Conservation (phyloP, 495 filamentous ascomycete genomes). For the Thermochaetoides thermophila region DNA sequence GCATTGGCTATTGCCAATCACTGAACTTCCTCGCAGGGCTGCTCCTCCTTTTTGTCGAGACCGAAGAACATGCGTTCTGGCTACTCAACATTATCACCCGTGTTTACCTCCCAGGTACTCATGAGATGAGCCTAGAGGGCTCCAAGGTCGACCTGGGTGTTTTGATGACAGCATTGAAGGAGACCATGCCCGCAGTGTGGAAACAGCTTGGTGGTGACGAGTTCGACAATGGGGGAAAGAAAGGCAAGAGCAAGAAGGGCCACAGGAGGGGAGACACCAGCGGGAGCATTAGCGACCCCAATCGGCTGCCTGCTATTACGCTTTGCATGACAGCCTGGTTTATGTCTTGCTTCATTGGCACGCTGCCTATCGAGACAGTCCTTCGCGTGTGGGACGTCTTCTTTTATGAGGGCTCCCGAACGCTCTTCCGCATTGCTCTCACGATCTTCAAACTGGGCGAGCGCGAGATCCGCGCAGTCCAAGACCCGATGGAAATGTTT, state of each 20-base stretch:
- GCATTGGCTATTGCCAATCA: slow-evolving; percentile 90
- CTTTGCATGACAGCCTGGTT: slow-evolving; percentile 96
- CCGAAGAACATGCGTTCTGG: slow-evolving; percentile 87
- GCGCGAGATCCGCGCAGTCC: slow-evolving; percentile 59
- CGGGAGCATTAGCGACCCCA: slow-evolving; percentile 20
- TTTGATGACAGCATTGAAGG: slow-evolving; percentile 70
- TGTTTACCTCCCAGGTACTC: slow-evolving; percentile 78
- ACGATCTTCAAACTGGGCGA: slow-evolving; percentile 90
- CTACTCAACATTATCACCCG: slow-evolving; percentile 86
- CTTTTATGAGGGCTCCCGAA: slow-evolving; percentile 91
- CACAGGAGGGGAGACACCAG: slow-evolving; percentile 9
- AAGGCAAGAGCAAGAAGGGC: slow-evolving; percentile 21
- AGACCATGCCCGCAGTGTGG: slow-evolving; percentile 77
- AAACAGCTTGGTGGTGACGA: slow-evolving; percentile 70
- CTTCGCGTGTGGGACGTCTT: slow-evolving; percentile 90
- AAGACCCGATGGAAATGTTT: slow-evolving; percentile 90
- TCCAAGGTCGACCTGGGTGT: slow-evolving; percentile 92
- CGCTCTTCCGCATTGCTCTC: slow-evolving; percentile 84
- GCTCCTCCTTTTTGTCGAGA: slow-evolving; percentile 75
- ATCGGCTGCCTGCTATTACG: slow-evolving; percentile 72
- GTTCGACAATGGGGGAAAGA: slow-evolving; percentile 31
- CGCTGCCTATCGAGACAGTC: slow-evolving; percentile 76
- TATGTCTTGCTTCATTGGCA: slow-evolving; percentile 93
- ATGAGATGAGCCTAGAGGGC: slow-evolving; percentile 81
- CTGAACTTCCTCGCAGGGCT: slow-evolving; percentile 95